Base-by-base conservation (phyloP, 257 asterid species). In the Fraxinus quadrangulata region DNA sequence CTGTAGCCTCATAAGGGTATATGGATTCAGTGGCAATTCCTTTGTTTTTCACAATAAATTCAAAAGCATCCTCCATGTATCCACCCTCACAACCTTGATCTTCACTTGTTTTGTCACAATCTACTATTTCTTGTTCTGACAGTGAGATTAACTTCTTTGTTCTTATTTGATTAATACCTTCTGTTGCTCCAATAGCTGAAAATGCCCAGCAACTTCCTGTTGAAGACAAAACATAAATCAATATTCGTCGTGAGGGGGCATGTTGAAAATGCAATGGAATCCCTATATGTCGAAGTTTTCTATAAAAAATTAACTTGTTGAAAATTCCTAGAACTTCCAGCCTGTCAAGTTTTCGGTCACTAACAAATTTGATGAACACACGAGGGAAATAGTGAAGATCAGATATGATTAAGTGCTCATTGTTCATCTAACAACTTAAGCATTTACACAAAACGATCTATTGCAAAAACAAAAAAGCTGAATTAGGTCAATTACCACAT, bases 161-260 rank as follows among this genome's bases (percentile, higher is more conserved):
- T 34, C 72, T 72, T 0, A 84, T 26, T 16, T 81, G 77, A 69
- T 63, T 54, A 39, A 84, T 78, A 9, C 87, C 83, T 81, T 84
- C 87, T n/a, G 81, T 78, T 8, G 83, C 83, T 36, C 74, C 83
- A 33, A 84, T 71, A 11, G 87, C 83, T 34, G 85, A 80, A 82
- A 81, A 84, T 8, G 87, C 85, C 87, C 87, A 84, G 19, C 85
- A 84, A 69, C 84, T 73, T 67, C 87, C 87, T 80, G 80, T 37
- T 63, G 19, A 10, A 24, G 17, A 63, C 6, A 7, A 63, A 63
- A 63, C 3, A 61, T 23, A 61, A 61, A 40, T 40, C 42, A 40
- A 2, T 40, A 40, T 40, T 40, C 16, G 4, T 40, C 1, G 61
- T 17, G 61, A 49, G 21, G 61, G 61, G 61, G 21, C 61, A 1